Conservation (phyloP, 1,284 basidiomycete species). For the Cystobasidiaceae sp. region DNA sequence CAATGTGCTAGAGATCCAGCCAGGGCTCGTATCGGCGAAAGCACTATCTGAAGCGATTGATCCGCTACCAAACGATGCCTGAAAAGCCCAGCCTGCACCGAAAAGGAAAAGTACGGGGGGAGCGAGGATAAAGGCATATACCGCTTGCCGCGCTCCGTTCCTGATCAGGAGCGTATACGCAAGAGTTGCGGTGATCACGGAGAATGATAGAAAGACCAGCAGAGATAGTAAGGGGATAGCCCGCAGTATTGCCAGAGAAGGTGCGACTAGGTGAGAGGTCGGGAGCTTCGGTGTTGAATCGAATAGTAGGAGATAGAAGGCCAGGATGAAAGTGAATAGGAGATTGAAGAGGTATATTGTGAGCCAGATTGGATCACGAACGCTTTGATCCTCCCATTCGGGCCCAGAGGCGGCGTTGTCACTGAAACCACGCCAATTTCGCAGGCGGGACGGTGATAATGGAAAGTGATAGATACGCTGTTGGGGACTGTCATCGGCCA, state of each 20-base stretch:
- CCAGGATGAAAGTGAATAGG: constrained; percentile 1
- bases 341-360: constrained; percentile 12
- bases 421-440: constrained; percentile 7
- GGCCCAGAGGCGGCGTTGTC: neutral
- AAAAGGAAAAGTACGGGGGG: constrained; percentile 9
- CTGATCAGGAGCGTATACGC: constrained; percentile 10
- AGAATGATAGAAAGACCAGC: neutral
- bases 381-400: constrained; percentile 15
- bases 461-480: constrained; percentile 2
- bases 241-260: constrained; percentile 7
- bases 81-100: constrained; percentile 20
- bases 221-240: constrained; percentile 15
- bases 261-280: neutral
- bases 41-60: neutral
- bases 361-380: constrained; percentile 6
- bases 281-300: neutral
- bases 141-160: constrained; percentile 16
- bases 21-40: neutral
- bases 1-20: neutral
- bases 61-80: constrained; percentile 2
- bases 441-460: constrained; percentile 4
- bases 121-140: neutral
- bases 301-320: constrained; percentile 1
- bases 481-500: neutral
- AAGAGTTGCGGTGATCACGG: neutral